Base-by-base conservation (phyloP, 116 monocot species). In the Iris pallida region DNA sequence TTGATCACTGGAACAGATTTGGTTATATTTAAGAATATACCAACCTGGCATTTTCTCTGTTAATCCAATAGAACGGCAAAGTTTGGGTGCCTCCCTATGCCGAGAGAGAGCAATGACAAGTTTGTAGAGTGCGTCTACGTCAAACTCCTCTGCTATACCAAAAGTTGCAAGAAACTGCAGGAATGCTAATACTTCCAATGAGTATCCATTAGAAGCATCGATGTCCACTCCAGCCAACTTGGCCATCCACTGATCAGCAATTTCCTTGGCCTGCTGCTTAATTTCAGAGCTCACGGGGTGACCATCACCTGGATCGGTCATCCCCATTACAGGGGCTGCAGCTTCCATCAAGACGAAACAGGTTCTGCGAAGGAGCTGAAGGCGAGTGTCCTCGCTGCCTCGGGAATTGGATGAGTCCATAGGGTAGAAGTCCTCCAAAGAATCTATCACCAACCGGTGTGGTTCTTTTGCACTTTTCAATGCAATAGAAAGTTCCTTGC, bases 321-420 rank as follows among this genome's bases (percentile, higher is more conserved):
- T 60, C 57, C 47, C 70, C n/a, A 85, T 75, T 4, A 78, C 45
- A 55, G 75, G 65, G 55, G 80, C 62, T 7, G 66, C 75, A 80
- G 82, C 79, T 84, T 90, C 90, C 83, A 90, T 81, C 75, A 90
- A 65, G 42, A 77, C n/a, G 51, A 83, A 71, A 79, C 90, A 90
- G 81, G 64, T 73, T 78, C 76, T 86, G 63, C 89, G 78, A 9
- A 76, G 55, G 71, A 70, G 45, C 59, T 80, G 80, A 65, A 80
- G 80, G 70, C 61, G 60, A 30, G 30, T 30, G 19, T 80, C 68
- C 53, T 72, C 75, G 62, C 55, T 62, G 47, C 57, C 73, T 47
- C 71, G 73, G 66, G 74, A 63, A 68, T 65, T 75, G 42, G 73
- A 19, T 72, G 76, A 74, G 71, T 80, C 61, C 6, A 51, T 66